Evolutionary conservation across 768 basidiomycete genomes (phyloP).

Genomic region (Udeniomyces megalosporus): DNA sequence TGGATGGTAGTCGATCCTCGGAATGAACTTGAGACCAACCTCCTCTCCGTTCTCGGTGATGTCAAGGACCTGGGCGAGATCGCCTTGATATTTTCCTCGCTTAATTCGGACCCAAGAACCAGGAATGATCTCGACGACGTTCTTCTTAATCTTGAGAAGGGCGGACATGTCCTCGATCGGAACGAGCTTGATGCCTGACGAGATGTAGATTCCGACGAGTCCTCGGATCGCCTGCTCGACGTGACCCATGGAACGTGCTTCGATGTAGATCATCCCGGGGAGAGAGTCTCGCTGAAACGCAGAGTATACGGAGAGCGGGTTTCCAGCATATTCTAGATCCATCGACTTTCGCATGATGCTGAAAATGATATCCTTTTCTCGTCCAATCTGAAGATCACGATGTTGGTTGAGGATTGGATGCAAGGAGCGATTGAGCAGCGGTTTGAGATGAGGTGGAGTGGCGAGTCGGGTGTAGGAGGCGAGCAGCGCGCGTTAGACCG

Average conservation of each 20-base stretch:
- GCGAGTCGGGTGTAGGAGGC: not conserved
- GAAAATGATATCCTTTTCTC: conserved; percentile 83
- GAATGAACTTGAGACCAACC: conserved; percentile 80
- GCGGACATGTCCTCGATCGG: conserved; percentile 69
- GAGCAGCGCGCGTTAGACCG: not conserved
- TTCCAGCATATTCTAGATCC: conserved; percentile 58
- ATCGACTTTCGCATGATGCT: conserved; percentile 88
- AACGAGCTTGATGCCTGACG: conserved; percentile 26
- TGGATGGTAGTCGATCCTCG: conserved; percentile 92
- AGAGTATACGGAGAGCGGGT: conserved; percentile 70
- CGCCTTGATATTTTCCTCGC: conserved; percentile 83
- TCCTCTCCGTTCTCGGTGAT: conserved; percentile 85
- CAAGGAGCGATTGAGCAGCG: not conserved
- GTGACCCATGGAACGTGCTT: conserved; percentile 72
- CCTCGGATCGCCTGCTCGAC: conserved; percentile 73
- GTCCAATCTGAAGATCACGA: conserved; percentile 58
- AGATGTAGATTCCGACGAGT: conserved; percentile 69
- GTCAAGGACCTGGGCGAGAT: conserved; percentile 89
- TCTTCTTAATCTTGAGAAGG: conserved; percentile 85
- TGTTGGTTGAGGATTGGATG: not conserved
- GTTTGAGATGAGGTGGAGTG: not conserved
- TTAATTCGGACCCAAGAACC: conserved; percentile 92
- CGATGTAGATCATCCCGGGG: conserved; percentile 90
- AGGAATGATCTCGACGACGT: conserved; percentile 62
- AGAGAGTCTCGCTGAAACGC: conserved; percentile 93